Conservation (phyloP, 2,329 filamentous ascomycete genomes). For the Lecanicillium sp. region DNA sequence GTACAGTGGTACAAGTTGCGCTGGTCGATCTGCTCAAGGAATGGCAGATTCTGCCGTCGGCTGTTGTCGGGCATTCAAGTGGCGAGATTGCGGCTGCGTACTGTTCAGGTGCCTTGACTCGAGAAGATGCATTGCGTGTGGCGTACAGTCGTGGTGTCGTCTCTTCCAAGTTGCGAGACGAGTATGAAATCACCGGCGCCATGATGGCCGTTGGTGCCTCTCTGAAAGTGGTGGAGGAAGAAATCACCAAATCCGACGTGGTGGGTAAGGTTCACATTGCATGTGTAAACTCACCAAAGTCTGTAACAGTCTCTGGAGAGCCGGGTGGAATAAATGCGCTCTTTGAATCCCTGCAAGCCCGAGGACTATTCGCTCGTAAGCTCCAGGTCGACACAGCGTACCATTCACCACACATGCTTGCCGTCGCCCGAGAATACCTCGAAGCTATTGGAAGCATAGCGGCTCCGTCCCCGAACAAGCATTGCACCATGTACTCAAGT, state of each 20-base stretch:
- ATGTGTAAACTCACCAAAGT: constrained; percentile 21
- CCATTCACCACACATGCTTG: constrained; percentile 21
- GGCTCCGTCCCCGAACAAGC: neutral
- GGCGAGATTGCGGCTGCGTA: constrained; percentile 20
- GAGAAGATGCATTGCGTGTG: neutral
- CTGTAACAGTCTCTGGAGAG: constrained; percentile 23
- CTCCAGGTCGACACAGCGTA: constrained; percentile 21
- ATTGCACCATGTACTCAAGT: constrained; percentile 1
- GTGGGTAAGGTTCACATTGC: constrained; percentile 14
- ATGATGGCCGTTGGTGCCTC: constrained; percentile 20
- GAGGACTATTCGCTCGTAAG: constrained; percentile 12
- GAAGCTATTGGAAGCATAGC: constrained; percentile 10
- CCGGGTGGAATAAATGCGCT: constrained; percentile 14
- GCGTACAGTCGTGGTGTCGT: neutral
- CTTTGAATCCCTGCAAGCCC: constrained; percentile 1
- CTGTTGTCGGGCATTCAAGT: constrained; percentile 23
- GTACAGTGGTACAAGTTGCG: constrained; percentile 29
- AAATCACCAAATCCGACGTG: neutral
- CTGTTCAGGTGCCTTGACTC: neutral
- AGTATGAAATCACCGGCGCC: constrained; percentile 5
- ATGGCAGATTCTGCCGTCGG: constrained; percentile 16
- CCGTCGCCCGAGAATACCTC: constrained; percentile 13
- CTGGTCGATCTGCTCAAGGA: constrained; percentile 22
- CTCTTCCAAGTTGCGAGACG: neutral
- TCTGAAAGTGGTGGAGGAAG: neutral